Conservation (phyloP, 2,329 filamentous ascomycete genomes). For the Dothideomycetidae sp. region DNA sequence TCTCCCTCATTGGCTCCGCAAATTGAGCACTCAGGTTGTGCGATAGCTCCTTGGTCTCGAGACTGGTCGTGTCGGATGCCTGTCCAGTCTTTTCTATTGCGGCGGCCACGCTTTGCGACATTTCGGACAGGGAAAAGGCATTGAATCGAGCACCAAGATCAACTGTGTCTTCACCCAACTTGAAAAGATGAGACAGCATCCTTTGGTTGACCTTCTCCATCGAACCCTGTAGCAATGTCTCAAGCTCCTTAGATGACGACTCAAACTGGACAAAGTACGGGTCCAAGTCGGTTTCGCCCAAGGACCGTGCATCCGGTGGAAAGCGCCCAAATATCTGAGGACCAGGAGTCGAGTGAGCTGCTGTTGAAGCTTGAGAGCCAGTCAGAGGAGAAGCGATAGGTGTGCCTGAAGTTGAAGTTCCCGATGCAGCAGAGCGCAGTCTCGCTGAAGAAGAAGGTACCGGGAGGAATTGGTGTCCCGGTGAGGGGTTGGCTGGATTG, state of each 20-base stretch:
- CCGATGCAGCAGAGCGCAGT: conserved; percentile 45
- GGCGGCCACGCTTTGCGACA: conserved; percentile 71
- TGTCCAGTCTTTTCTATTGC: conserved; percentile 92
- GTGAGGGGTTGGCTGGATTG: conserved; percentile 80
- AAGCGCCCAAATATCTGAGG: conserved; percentile 63
- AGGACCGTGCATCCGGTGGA: conserved; percentile 58
- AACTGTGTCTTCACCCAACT: conserved; percentile 72
- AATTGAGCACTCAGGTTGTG: conserved; percentile 82
- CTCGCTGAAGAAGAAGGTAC: conserved; percentile 76
- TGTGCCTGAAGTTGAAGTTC: conserved; percentile 33
- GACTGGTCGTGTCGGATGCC: conserved; percentile 89
- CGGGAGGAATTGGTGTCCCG: conserved; percentile 76
- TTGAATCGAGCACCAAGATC: conserved; percentile 95
- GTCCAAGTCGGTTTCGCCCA: conserved; percentile 83
- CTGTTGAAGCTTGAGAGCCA: conserved; percentile 35
- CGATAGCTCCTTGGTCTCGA: conserved; percentile 84
- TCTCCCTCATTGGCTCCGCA: conserved; percentile 94
- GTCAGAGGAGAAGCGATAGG: conserved; percentile 40
- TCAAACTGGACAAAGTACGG: conserved; percentile 95
- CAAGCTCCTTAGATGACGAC: conserved; percentile 77
- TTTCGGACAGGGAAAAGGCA: conserved; percentile 88
- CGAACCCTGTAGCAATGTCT: conserved; percentile 72
- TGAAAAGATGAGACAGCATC: conserved; percentile 70
- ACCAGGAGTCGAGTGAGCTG: conserved; percentile 43
- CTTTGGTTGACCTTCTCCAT: conserved; percentile 96